Percentiles rank a stretch among this genome's conserved stretches.
phyloP scores from a whole-genome alignment of 1,284 basidiomycete genomes.

The Melampsora americana region DNA sequence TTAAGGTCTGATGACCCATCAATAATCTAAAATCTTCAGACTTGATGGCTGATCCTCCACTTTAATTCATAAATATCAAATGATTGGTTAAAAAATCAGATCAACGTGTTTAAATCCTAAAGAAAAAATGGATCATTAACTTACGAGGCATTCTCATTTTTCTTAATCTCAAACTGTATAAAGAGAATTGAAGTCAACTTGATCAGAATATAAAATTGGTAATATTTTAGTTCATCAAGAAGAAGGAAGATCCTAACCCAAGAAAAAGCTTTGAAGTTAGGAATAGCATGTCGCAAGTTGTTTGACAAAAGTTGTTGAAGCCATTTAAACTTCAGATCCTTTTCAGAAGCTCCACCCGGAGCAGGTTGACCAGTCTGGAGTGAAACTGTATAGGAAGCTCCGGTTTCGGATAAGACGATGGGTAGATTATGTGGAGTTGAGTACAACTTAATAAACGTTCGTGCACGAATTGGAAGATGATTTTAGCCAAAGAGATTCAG shows the following conservation, averaged over 20 bases:
- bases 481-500: no score
- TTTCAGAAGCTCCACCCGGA: constrained; percentile 22
- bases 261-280: constrained; percentile 37
- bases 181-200: not conserved
- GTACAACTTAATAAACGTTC: constrained; percentile 8
- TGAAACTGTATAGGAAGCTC: constrained; percentile 30
- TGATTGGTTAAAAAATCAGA: not conserved
- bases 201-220: not conserved
- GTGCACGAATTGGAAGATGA: no score
- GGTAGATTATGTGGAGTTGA: constrained; percentile 9
- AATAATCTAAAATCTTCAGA: constrained; percentile 39
- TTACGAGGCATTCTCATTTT: constrained; percentile 11
- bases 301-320: constrained; percentile 31
- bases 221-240: no score
- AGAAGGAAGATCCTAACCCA: constrained; percentile 11
- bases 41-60: constrained; percentile 7
- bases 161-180: constrained; percentile 11
- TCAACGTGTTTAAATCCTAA: not conserved
- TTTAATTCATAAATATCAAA: not conserved
- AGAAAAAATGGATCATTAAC: not conserved
- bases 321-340: constrained; percentile 31
- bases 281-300: constrained; percentile 2
- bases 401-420: constrained; percentile 34
- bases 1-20: constrained; percentile 15
- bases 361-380: not conserved